Evolutionary conservation across 2,329 filamentous ascomycete genomes (phyloP).

Genomic region (Cladosporium sp.): DNA sequence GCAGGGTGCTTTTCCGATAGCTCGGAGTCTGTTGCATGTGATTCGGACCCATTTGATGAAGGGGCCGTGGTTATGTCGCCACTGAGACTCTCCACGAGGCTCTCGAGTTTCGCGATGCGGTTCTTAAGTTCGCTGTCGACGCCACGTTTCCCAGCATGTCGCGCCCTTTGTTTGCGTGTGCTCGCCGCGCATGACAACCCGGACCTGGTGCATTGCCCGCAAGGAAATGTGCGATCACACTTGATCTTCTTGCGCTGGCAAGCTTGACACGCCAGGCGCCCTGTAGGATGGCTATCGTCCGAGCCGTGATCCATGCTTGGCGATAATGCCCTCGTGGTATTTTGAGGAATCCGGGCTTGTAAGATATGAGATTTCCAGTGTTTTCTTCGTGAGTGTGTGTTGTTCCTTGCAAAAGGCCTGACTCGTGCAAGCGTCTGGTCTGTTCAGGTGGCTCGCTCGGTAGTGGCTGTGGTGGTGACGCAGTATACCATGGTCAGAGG

Average conservation of each 20-base stretch:
- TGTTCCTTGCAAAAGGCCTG: neutral
- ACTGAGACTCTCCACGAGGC: conserved; percentile 32
- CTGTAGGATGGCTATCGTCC: conserved; percentile 15
- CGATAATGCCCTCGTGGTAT: neutral
- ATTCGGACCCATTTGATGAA: neutral
- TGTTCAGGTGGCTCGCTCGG: neutral
- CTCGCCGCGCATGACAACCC: conserved; percentile 28
- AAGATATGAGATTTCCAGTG: neutral
- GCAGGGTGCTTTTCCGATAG: neutral
- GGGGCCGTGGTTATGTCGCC: conserved; percentile 25
- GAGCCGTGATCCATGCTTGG: neutral
- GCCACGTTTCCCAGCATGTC: conserved; percentile 30
- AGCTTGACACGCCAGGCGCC: conserved; percentile 34
- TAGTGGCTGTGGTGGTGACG: neutral
- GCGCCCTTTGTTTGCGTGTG: conserved; percentile 30
- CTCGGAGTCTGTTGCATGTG: neutral
- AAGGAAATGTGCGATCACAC: conserved; percentile 32
- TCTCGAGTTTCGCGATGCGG: conserved; percentile 34
- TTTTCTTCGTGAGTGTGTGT: neutral
- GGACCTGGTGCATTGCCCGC: conserved; percentile 32
- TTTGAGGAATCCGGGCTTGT: neutral
- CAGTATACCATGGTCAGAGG: neutral
- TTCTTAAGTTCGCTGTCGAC: conserved; percentile 32
- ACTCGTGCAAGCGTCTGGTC: neutral
- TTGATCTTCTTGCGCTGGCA: conserved; percentile 36